A percentile compares a stretch with the other conserved stretches of the same genome.
phyloP scores from a whole-genome alignment of 163 green algal species.

The Scenedesmus sp. region DNA sequence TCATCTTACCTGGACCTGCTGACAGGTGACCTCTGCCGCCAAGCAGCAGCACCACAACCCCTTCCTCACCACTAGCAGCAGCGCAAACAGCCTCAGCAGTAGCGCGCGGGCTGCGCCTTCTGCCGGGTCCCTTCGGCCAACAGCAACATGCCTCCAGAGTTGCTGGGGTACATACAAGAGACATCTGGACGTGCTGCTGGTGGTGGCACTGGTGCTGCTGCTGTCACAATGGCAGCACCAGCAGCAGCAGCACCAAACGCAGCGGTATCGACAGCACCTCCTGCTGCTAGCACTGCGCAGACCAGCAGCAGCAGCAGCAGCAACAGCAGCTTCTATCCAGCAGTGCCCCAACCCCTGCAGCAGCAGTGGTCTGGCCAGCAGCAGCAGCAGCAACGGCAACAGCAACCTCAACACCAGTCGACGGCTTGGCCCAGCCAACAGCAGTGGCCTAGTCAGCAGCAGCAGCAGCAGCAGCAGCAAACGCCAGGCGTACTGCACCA shows the following conservation, averaged over 20 bases:
- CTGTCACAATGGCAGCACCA: not conserved
- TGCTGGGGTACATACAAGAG: not conserved
- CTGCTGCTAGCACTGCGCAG: not conserved
- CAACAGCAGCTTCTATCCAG: not conserved
- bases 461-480: constrained; percentile 1
- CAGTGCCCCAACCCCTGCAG: not conserved
- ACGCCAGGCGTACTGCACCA: not conserved
- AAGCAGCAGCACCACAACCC: constrained; percentile 32
- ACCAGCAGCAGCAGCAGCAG: not conserved
- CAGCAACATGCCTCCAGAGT: not conserved
- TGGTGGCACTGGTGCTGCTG: not conserved
- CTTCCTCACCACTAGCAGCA: constrained; percentile 31
- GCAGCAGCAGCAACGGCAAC: constrained; percentile 26
- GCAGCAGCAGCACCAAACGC: not conserved
- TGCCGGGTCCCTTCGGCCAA: not conserved
- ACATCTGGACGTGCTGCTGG: not conserved
- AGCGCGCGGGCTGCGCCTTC: not conserved
- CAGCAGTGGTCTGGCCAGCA: constrained; percentile 15
- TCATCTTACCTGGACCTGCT: constrained; percentile 39
- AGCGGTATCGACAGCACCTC: not conserved
- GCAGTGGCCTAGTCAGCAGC: not conserved
- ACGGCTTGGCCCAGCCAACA: constrained; percentile 5
- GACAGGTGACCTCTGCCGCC: constrained; percentile 13
- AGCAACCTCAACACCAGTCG: no score
- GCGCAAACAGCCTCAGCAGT: not conserved